Percentiles rank a stretch among this genome's conserved stretches.
These are phyloP conservation scores for Asterochloris erici DNA, from an alignment of 139 green algal species.

Conservation along the genomic window DNA sequence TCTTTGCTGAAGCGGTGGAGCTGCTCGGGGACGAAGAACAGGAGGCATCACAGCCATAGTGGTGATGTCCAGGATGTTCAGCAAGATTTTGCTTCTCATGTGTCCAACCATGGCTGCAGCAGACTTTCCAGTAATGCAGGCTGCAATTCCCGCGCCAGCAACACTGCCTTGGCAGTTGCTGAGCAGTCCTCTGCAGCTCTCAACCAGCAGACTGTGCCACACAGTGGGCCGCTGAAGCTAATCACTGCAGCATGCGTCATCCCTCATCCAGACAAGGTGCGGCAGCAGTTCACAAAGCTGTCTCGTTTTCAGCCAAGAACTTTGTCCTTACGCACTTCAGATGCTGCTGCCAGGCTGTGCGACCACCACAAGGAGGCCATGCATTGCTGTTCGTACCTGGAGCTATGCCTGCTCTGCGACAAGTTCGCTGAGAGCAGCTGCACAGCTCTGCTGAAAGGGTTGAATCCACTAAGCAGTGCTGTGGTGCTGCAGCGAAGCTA, in stretches of 20 bases:
- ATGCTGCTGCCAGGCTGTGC: not conserved
- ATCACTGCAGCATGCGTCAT: slow-evolving; percentile 45
- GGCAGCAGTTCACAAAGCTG: not conserved
- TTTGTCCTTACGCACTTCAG: not conserved
- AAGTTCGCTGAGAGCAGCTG: no score
- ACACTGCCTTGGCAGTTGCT: not conserved
- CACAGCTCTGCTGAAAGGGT: no score
- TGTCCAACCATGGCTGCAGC: not conserved
- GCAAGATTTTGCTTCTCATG: not conserved
- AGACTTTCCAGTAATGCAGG: not conserved
- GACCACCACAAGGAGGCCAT: no score
- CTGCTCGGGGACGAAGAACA: not conserved
- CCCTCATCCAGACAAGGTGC: slow-evolving; percentile 76
- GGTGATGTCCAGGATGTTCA: not conserved
- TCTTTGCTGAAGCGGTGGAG: no score
- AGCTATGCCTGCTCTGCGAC: no score
- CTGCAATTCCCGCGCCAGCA: no score
- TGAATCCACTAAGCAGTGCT: not conserved
- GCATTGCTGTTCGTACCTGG: no score
- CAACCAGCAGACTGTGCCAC: not conserved
- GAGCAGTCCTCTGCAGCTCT: not conserved
- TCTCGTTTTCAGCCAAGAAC: not conserved
- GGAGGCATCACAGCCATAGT: not conserved
- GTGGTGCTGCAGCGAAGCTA: slow-evolving; percentile 41
- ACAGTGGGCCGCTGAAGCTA: slow-evolving; percentile 21